Evolutionary conservation across 2,329 filamentous ascomycete species (phyloP).

Genomic region (Didymella sp.): DNA sequence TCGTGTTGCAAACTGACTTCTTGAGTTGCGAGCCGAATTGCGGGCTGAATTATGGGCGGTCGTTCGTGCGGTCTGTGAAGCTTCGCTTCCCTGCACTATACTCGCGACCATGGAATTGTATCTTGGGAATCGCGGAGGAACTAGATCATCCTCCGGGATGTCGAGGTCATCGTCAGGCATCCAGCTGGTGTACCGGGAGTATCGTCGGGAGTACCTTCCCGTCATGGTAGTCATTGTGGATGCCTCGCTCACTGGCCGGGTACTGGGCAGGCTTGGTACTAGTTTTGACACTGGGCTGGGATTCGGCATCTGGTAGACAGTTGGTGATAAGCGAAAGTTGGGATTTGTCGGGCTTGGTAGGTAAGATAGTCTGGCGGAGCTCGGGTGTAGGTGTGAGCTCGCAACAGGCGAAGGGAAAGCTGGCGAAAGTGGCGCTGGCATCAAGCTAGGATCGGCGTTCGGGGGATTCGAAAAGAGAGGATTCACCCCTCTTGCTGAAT

Average conservation of each 20-base stretch:
- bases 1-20: conserved; percentile 7
- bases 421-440: conserved; percentile 26
- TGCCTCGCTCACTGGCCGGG: conserved; percentile 14
- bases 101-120: conserved; percentile 18
- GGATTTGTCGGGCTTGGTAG: conserved; percentile 26
- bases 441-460: conserved; percentile 7
- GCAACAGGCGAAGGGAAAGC: conserved; percentile 19
- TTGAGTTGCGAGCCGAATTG: conserved; percentile 5
- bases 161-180: conserved; percentile 13
- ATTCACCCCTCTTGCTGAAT: conserved; percentile 24
- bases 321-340: conserved; percentile 30
- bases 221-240: conserved; percentile 23
- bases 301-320: conserved; percentile 30
- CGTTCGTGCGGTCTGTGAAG: conserved; percentile 12
- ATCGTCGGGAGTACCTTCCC: conserved; percentile 18
- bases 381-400: conserved; percentile 27
- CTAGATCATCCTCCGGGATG: conserved; percentile 3
- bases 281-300: conserved; percentile 6
- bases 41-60: conserved; percentile 2
- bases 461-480: conserved; percentile 20
- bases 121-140: conserved; percentile 4
- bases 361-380: conserved; percentile 19
- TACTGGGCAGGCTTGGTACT: conserved; percentile 15
- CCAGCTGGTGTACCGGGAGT: conserved; percentile 15
- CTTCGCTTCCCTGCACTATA: conserved; percentile 14